A percentile compares a stretch with the other conserved stretches of the same genome.
phyloP scores from a whole-genome alignment of 306 rosid species.

The Erythrophleum fordii region DNA sequence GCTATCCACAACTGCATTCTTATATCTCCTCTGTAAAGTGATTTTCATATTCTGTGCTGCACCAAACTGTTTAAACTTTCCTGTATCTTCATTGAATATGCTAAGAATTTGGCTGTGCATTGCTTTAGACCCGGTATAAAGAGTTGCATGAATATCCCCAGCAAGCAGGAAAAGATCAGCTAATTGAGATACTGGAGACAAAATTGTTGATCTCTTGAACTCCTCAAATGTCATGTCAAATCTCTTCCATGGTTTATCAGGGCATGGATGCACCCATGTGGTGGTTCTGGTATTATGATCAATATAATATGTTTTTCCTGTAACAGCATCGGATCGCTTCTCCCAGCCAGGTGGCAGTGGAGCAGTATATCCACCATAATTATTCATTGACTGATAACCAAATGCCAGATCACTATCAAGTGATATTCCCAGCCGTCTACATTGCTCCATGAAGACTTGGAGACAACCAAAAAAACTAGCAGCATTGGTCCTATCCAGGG shows the following conservation, averaged over 20 bases:
- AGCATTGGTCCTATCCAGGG: slow-evolving; percentile 99
- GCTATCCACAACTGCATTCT: slow-evolving; percentile 94
- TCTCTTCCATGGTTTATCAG: slow-evolving; percentile 99
- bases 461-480: slow-evolving; percentile 97
- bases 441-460: slow-evolving; percentile 95
- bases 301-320: slow-evolving; percentile 84
- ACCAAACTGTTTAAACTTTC: slow-evolving; percentile 92
- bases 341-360: slow-evolving; percentile 99
- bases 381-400: slow-evolving; percentile 68
- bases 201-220: slow-evolving; percentile 86
- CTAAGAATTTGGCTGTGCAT: slow-evolving; percentile 99
- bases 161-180: slow-evolving; percentile 96
- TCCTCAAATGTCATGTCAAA: slow-evolving; percentile 98
- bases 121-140: slow-evolving; percentile 97
- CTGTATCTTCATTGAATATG: slow-evolving; percentile 93
- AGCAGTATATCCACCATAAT: slow-evolving; percentile 79
- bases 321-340: slow-evolving; percentile 92
- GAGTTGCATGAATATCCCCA: slow-evolving; percentile 97
- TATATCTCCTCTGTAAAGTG: slow-evolving; percentile 93
- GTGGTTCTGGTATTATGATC: slow-evolving; percentile 98
- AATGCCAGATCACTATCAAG: slow-evolving; percentile 80
- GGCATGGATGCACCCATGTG: slow-evolving; percentile 98
- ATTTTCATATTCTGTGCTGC: slow-evolving; percentile 96
- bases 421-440: slow-evolving; percentile 93
- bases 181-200: slow-evolving; percentile 89